Evolutionary conservation across 2,329 filamentous ascomycete genomes (phyloP).

Genomic region (Mariannaea elegans): DNA sequence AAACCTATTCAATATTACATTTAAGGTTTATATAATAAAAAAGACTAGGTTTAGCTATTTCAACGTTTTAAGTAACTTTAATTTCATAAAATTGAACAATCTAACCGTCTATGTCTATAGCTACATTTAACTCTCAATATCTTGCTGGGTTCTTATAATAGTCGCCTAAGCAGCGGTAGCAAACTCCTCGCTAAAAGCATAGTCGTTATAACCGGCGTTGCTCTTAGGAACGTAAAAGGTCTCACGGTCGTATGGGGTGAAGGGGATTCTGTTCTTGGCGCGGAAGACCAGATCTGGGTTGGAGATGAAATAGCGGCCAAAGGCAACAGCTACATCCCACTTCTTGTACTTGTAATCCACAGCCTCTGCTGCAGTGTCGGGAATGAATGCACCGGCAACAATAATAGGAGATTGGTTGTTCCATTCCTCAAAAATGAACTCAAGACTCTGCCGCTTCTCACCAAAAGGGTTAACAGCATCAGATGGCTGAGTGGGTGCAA

Average conservation of each 20-base stretch:
- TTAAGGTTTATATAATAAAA: too few species aligned
- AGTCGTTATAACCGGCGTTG: slow-evolving; percentile 42
- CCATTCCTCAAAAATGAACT: slow-evolving; percentile 46
- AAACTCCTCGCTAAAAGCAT: slow-evolving; percentile 36
- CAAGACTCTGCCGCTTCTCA: slow-evolving; percentile 45
- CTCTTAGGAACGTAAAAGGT: slow-evolving; percentile 50
- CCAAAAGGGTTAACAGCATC: slow-evolving; percentile 23
- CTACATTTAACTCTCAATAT: too few species aligned
- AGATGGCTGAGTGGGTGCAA: background rate
- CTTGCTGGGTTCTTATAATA: too few species aligned
- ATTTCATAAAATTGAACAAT: too few species aligned
- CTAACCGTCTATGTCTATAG: too few species aligned
- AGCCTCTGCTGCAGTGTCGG: slow-evolving; percentile 33
- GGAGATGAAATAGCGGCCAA: slow-evolving; percentile 47
- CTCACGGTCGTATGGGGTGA: slow-evolving; percentile 49
- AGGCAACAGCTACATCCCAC: slow-evolving; percentile 40
- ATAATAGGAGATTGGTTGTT: slow-evolving; percentile 44
- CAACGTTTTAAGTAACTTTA: too few species aligned
- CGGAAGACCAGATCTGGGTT: slow-evolving; percentile 51
- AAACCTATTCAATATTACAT: too few species aligned
- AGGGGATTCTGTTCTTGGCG: slow-evolving; percentile 47
- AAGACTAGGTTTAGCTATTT: too few species aligned
- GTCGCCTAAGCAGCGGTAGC: too few species aligned
- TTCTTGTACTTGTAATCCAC: slow-evolving; percentile 38
- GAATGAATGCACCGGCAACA: slow-evolving; percentile 43